A percentile compares a stretch with the other conserved stretches of the same genome.
Evolutionary conservation across 2,329 filamentous ascomycete genomes (phyloP).

Genomic region (Xylariaceae sp.): DNA sequence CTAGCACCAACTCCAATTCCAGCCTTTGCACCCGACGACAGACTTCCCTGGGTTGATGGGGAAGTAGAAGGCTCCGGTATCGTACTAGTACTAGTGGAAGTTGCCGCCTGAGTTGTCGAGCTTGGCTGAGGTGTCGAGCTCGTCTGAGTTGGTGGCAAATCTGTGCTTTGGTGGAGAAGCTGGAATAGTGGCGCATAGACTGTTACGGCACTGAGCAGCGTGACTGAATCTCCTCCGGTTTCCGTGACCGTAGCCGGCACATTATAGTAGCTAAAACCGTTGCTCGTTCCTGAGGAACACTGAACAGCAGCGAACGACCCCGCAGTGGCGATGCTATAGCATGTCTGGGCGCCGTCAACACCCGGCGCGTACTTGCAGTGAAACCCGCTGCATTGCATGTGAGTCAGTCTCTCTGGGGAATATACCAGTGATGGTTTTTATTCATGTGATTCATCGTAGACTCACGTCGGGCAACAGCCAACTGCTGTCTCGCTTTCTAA

Average conservation of each 20-base stretch:
- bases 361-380: slow-evolving; percentile 22
- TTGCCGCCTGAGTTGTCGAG: slow-evolving; percentile 2
- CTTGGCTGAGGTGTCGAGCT: too few relatives aligned
- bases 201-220: slow-evolving; percentile 15
- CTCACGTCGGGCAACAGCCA: slow-evolving; percentile 44
- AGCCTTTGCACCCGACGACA: slow-evolving; percentile 19
- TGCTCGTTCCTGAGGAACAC: slow-evolving; percentile 13
- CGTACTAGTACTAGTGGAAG: not conserved
- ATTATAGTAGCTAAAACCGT: not conserved
- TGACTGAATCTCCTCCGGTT: not conserved
- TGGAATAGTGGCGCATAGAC: slow-evolving; percentile 43
- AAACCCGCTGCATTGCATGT: slow-evolving; percentile 14
- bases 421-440: not conserved
- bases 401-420: not conserved
- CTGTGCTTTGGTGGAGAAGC: slow-evolving; percentile 37
- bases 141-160: slow-evolving; percentile 31
- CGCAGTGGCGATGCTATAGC: slow-evolving; percentile 8
- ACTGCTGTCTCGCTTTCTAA: slow-evolving; percentile 40
- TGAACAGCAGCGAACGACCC: slow-evolving; percentile 4
- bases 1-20: slow-evolving; percentile 33
- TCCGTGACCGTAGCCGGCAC: slow-evolving; percentile 7
- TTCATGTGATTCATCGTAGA: too few relatives aligned
- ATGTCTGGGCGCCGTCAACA: slow-evolving; percentile 15
- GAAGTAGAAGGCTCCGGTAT: slow-evolving; percentile 8
- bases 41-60: not conserved